phyloP scores from a whole-genome alignment of 2,329 filamentous ascomycete species.

The Hawksworthiomyces lignivorus region DNA sequence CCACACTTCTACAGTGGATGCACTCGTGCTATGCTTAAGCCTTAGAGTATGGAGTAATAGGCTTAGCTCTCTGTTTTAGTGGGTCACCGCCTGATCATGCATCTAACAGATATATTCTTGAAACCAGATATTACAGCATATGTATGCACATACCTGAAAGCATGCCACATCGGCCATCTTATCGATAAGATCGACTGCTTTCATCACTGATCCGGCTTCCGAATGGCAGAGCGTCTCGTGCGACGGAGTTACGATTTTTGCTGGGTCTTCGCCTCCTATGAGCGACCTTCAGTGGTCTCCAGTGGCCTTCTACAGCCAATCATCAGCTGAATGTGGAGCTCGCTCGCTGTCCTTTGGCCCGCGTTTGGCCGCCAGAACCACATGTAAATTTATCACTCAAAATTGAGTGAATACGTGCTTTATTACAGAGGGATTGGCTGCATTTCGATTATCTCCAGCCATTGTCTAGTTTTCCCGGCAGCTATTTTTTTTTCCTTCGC shows the following conservation, averaged over 20 bases:
- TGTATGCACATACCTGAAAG: too few species aligned
- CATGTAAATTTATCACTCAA: conserved; percentile 16
- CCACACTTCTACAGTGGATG: too few species aligned
- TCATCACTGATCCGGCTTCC: conserved; percentile 11
- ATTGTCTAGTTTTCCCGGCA: conserved; percentile 9
- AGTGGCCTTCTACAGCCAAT: too few species aligned
- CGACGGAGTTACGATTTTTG: conserved; percentile 16
- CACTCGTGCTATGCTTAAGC: too few species aligned
- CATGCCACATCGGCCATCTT: conserved; percentile 4
- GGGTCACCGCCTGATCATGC: too few species aligned
- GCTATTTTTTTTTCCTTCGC: not conserved
- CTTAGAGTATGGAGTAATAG: too few species aligned
- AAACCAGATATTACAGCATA: too few species aligned
- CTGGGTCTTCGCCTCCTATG: not conserved
- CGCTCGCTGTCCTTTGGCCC: conserved; percentile 4
- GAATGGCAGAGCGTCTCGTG: conserved; percentile 8
- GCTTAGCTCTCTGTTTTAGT: too few species aligned
- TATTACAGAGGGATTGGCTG: too few species aligned
- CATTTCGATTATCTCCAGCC: conserved; percentile 9
- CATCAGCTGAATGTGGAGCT: conserved; percentile 1
- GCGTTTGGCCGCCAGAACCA: conserved; percentile 9
- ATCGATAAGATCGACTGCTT: conserved; percentile 8
- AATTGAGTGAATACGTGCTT: not conserved
- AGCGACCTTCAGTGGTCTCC: not conserved
- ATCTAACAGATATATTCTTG: too few species aligned